Evolutionary conservation across 441 rosid genomes (phyloP), one percentile per base, ranked within the genome.

Genomic region (Biscutella laevigata): DNA sequence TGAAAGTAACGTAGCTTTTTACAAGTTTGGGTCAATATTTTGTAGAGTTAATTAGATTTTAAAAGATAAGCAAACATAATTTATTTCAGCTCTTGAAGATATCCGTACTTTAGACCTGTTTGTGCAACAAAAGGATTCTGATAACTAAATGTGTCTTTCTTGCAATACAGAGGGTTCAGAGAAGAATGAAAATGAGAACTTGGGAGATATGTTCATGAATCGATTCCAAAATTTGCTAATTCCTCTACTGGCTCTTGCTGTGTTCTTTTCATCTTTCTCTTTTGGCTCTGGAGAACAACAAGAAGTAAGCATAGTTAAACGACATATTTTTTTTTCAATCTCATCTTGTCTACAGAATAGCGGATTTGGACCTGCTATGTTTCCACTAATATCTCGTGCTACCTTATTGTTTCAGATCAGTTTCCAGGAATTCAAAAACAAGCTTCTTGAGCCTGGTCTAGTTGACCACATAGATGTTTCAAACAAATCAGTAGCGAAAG

Each of bases 371-470:
- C 7, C 3, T 62, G 11, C 30, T 25, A 16, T 37, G 36, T 40
- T 47, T 32, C 16, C 30, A 7, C 42, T 59, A 59, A 66, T 45
- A 45, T 16, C 30, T 3, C 1, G 10, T 52, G 29, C 6, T 58
- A 36, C 37, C 0, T 39, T 0, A 16, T 59, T 10, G 16, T 61
- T 61, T 39, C 83, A 83, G 88, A 81, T 83, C 62, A 81, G 85
- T 53, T 83, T 83, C 71, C 92, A 83, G 42, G 92, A 83, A 70
- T 81, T 81, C 71, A 81, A 77, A 44, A 81, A 80, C 71, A 83
- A 81, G 73, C 78, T 81, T 52, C 79, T 83, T 11, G 85, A 83
- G 57, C 85, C 83, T n/a, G 83, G 85, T 59, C 50, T 83, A 46
- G 92, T 83, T 38, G 92, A 83, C 75, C 92, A 78, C 69, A 74